These are phyloP conservation scores for Paracamarosporium sp. DNA, from an alignment of 2,329 filamentous ascomycete species.

Conservation along the genomic window DNA sequence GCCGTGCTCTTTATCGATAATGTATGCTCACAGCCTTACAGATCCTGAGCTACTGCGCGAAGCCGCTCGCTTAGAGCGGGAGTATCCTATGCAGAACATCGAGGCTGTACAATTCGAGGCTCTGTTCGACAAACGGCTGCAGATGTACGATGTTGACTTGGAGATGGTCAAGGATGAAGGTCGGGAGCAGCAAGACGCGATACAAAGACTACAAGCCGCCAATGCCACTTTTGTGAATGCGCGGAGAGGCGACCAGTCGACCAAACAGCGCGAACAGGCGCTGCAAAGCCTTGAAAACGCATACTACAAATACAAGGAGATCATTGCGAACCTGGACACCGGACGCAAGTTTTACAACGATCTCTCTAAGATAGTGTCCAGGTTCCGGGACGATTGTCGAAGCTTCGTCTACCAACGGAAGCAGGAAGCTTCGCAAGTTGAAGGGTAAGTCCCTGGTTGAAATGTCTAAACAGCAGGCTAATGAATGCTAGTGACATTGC, in stretches of 20 bases:
- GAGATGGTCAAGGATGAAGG: constrained; percentile 74
- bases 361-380: constrained; percentile 82
- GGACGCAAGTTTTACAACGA: constrained; percentile 98
- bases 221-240: constrained; percentile 81
- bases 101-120: constrained; percentile 90
- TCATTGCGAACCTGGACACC: constrained; percentile 87
- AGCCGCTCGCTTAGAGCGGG: constrained; percentile 82
- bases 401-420: constrained; percentile 82
- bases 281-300: constrained; percentile 88
- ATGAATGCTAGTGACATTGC: constrained; percentile 58
- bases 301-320: constrained; percentile 96
- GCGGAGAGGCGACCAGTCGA: constrained; percentile 69
- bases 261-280: constrained; percentile 80
- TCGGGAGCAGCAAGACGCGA: constrained; percentile 76
- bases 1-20: constrained; percentile 4
- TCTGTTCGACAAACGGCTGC: constrained; percentile 83
- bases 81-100: constrained; percentile 83
- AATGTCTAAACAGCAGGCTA: neutral
- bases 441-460: constrained; percentile 64
- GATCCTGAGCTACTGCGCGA: constrained; percentile 81
- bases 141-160: constrained; percentile 80
- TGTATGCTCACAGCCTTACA: constrained; percentile 40
- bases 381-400: constrained; percentile 81
- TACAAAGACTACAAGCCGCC: constrained; percentile 73
- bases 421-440: constrained; percentile 78